Conservation (phyloP, 1,284 basidiomycete species). For the Puccinia brachypodii region DNA sequence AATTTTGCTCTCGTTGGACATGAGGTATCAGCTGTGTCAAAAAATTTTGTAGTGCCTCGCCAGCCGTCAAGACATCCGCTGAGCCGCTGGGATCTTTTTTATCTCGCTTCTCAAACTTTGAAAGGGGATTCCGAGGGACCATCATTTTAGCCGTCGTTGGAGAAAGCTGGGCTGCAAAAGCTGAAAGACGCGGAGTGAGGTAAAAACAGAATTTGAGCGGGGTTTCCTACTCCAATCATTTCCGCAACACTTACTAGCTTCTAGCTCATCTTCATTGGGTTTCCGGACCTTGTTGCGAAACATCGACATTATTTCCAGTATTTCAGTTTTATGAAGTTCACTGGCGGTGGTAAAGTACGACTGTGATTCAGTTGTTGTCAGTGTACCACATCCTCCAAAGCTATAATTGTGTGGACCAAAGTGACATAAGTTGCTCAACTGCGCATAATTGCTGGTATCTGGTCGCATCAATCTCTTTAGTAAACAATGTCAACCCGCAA, state of each 20-base stretch:
- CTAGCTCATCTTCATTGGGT: conserved; percentile 68
- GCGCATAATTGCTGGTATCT: conserved; percentile 81
- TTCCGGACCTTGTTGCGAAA: conserved; percentile 69
- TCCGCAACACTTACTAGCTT: conserved; percentile 62
- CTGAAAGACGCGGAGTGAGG: neutral
- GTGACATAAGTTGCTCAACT: conserved; percentile 61
- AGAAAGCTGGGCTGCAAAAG: conserved; percentile 27
- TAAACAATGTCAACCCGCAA: conserved; percentile 82
- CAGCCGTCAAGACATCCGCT: conserved; percentile 47
- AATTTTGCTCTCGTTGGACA: conserved; percentile 78
- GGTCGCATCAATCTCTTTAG: conserved; percentile 90
- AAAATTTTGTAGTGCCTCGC: conserved; percentile 71
- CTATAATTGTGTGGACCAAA: conserved; percentile 10
- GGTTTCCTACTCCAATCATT: neutral
- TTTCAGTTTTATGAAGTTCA: conserved; percentile 74
- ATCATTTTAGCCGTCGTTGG: conserved; percentile 13
- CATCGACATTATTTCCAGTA: conserved; percentile 69
- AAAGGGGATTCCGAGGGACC: conserved; percentile 10
- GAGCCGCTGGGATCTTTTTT: conserved; percentile 28
- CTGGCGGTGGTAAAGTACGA: conserved; percentile 82
- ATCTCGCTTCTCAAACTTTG: conserved; percentile 30
- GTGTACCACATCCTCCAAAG: neutral
- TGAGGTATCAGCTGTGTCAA: conserved; percentile 75
- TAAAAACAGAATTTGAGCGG: neutral
- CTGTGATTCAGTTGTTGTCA: conserved; percentile 59